A percentile compares a stretch with the other conserved stretches of the same genome.
Conservation (phyloP, 768 basidiomycete genomes). For the Albatrellus ellisii region DNA sequence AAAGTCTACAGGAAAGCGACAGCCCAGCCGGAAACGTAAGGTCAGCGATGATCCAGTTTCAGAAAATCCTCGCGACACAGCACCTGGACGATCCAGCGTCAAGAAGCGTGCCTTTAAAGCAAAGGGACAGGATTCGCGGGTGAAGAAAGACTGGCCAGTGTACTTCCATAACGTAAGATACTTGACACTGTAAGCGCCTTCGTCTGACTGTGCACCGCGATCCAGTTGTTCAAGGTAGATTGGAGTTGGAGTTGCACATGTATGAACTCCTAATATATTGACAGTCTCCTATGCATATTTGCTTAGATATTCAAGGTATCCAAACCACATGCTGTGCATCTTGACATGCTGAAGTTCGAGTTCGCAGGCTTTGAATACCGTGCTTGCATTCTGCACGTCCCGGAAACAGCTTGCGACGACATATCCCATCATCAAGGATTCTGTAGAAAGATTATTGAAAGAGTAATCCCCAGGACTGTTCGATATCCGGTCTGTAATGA, state of each 20-base stretch:
- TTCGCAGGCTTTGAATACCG: slow-evolving; percentile 70
- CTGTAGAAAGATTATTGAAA: slow-evolving; percentile 72
- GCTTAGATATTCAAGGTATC: neutral
- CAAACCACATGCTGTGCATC: neutral
- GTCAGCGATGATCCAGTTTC: no score
- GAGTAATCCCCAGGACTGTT: slow-evolving; percentile 30
- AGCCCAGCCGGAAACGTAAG: no score
- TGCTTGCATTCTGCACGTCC: slow-evolving; percentile 77
- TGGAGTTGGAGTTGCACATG: no score
- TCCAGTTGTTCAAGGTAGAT: neutral
- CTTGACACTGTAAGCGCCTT: neutral
- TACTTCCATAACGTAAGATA: neutral
- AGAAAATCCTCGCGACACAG: no score
- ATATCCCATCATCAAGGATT: slow-evolving; percentile 58
- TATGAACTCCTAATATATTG: neutral
- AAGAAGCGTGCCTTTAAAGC: no score
- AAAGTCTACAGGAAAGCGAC: no score
- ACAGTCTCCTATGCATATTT: no score
- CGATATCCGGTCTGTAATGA: slow-evolving; percentile 3
- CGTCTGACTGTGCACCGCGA: neutral
- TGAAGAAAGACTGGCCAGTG: neutral
- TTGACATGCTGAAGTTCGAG: neutral
- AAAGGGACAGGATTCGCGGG: no score
- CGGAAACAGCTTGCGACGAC: slow-evolving; percentile 72
- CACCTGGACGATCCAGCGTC: no score